Base-by-base conservation (phyloP, 2,329 filamentous ascomycete species). In the Phoma herbarum region DNA sequence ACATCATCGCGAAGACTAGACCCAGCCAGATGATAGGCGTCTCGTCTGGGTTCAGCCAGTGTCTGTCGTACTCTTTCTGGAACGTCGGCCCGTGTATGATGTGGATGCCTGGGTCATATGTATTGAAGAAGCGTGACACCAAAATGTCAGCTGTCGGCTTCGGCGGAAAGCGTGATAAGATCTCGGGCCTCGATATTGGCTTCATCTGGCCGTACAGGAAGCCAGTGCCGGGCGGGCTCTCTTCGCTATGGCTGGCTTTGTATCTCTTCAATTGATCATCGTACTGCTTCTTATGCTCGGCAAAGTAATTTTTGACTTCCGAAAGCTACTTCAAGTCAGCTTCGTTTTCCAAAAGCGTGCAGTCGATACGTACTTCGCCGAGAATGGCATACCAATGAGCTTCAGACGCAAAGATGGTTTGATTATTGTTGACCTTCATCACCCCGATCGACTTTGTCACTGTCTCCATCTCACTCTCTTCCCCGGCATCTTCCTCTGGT, bases 221-320 rank as follows among this genome's bases (percentile, higher is more conserved):
- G 0, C 90, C 89, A 1, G 90, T 91, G 1, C 90, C 90, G 16
- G 81, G 75, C 57, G 88, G 86, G 57, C 83, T 79, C 33, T 82
- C 81, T 33, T 79, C 76, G 45, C 80, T 77, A 68, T 90, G 92
- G 37, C 86, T 86, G 43, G 86, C 86, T 73, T 89, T 85, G 50
- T 96, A 88, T 68, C 88, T 90, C 68, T 91, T 88, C 67, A 92
- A 88, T 39, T 93, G 93, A 58, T 88, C 88, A 73, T 96, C 92
- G 59, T 94, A 84, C 65, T 97, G 93, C 72, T 95, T 93, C 76
- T 95, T 96, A 78, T 97, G 92, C 33, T 85, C 87, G 18, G 81
- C 79, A 70, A 96, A 98, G 79, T 95, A 97, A 67, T 90, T 93
- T 74, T 94, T 96, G 25, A 99, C 94, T 80, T 99, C 95, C 10